phyloP scores from a whole-genome alignment of 148 eudicot species.

The Diospyros lotus region DNA sequence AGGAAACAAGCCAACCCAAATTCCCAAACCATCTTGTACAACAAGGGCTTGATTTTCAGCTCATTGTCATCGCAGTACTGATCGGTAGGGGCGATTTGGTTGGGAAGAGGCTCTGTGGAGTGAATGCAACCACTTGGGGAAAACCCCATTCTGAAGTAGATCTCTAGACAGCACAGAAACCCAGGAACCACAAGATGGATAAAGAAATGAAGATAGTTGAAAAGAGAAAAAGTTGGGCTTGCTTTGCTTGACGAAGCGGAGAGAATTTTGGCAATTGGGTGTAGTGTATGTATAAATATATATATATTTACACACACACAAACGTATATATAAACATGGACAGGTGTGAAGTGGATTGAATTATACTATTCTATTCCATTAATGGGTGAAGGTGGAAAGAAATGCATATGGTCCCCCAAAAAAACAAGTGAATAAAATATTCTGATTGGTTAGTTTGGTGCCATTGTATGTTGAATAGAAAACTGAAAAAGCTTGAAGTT shows the following conservation, averaged over 20 bases:
- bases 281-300: too few relatives aligned
- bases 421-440: neutral
- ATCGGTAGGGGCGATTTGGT: conserved; percentile 23
- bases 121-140: conserved; percentile 33
- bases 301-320: too few relatives aligned
- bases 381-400: conserved; percentile 20
- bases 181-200: neutral
- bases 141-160: conserved; percentile 47
- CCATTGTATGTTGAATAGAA: neutral
- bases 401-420: conserved; percentile 8
- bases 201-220: conserved; percentile 14
- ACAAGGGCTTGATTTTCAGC: conserved; percentile 39
- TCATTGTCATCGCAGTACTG: conserved; percentile 19
- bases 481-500: conserved; percentile 18
- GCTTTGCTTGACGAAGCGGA: conserved; percentile 50
- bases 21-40: conserved; percentile 61
- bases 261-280: conserved; percentile 24
- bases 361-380: conserved; percentile 12
- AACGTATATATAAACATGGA: neutral
- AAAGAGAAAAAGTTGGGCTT: neutral
- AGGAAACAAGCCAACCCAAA: conserved; percentile 61
- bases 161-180: conserved; percentile 32
- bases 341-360: neutral
- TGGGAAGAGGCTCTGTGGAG: conserved; percentile 19
- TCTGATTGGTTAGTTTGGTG: neutral